Percentiles rank a stretch among this genome's conserved stretches.
Conservation (phyloP, 73 alveolate species). For the Paramecium octaurelia region DNA sequence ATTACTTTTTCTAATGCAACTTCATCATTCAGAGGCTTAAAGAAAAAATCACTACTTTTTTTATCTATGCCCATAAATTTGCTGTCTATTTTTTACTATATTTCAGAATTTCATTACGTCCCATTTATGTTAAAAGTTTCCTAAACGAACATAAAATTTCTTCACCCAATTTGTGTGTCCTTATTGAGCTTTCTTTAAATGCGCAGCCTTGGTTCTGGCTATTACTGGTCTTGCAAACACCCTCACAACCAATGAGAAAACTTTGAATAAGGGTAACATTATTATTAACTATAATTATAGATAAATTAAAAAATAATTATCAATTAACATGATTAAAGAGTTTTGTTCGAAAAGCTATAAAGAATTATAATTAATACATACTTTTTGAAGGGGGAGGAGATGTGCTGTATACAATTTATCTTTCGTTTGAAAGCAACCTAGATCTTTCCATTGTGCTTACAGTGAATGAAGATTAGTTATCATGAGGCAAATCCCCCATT, state of each 20-base stretch:
- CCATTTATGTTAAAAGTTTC: conserved; percentile 40
- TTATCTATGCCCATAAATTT: conserved; percentile 55
- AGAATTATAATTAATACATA: background rate
- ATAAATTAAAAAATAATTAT: background rate
- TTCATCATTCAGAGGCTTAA: conserved; percentile 51
- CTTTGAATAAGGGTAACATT: conserved; percentile 57
- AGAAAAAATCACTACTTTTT: conserved; percentile 43
- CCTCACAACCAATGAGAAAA: conserved; percentile 56
- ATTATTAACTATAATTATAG: background rate
- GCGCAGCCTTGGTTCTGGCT: conserved; percentile 51
- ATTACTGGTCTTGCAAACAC: conserved; percentile 62
- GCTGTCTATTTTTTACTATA: conserved; percentile 44
- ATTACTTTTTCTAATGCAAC: conserved; percentile 55
- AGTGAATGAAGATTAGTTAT: background rate
- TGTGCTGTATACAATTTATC: background rate
- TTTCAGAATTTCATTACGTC: conserved; percentile 55
- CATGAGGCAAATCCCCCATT: background rate
- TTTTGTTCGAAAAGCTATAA: conserved; percentile 39
- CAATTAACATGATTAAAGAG: conserved; percentile 43
- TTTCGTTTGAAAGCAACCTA: background rate
- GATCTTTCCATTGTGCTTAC: background rate
- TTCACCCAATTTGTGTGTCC: background rate
- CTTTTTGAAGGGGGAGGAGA: conserved; percentile 51
- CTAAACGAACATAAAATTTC: conserved; percentile 31
- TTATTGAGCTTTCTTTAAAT: conserved; percentile 12